phyloP scores from a whole-genome alignment of 164 flowering plant genomes.

The Piper betle region DNA sequence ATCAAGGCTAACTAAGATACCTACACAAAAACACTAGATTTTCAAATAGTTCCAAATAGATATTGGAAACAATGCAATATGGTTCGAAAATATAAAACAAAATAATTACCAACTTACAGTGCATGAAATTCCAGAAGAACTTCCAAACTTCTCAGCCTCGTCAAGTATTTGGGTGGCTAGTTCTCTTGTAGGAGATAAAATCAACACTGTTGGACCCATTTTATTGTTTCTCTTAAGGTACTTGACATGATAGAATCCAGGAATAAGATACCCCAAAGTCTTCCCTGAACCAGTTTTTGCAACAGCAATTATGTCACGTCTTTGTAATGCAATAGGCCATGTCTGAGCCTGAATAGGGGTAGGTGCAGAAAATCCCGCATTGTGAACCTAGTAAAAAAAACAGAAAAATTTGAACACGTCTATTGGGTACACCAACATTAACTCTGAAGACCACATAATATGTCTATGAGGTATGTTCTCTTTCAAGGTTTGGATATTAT shows the following conservation, averaged over 20 bases:
- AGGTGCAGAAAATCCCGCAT: constrained; percentile 81
- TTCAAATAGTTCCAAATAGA: not conserved
- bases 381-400: constrained; percentile 28
- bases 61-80: not conserved
- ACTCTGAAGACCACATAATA: not conserved
- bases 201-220: constrained; percentile 79
- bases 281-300: constrained; percentile 98
- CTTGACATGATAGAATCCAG: constrained; percentile 72
- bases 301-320: constrained; percentile 80
- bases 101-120: constrained; percentile 28
- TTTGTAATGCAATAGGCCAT: constrained; percentile 77
- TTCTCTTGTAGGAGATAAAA: constrained; percentile 87
- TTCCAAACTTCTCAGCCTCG: constrained; percentile 79
- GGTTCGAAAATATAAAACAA: not conserved
- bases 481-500: not conserved
- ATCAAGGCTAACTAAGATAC: not conserved
- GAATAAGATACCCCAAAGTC: constrained; percentile 78
- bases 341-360: constrained; percentile 96
- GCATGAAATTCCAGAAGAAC: constrained; percentile 69
- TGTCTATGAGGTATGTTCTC: constrained; percentile 1
- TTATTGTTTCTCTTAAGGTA: constrained; percentile 35
- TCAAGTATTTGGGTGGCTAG: constrained; percentile 89
- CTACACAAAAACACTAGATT: not conserved
- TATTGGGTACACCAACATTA: constrained; percentile 3
- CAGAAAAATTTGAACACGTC: constrained; percentile 1